Conservation (phyloP, 75 land plant genomes). For the Sequoiadendron giganteum region DNA sequence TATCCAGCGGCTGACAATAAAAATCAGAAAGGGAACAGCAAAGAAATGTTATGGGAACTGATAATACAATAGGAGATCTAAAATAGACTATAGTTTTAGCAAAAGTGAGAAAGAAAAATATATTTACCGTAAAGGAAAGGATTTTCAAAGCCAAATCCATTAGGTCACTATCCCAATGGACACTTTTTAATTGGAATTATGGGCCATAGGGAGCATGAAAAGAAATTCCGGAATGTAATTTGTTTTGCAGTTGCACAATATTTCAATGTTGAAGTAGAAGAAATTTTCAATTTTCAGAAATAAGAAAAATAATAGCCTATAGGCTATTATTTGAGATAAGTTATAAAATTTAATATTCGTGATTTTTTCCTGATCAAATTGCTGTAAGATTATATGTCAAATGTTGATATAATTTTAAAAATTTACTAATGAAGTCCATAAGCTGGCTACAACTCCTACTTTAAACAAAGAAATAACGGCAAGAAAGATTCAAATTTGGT, state of each 20-base stretch:
- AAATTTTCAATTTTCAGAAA: neutral
- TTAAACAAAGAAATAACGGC: neutral
- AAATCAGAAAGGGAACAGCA: no score
- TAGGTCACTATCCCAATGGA: neutral
- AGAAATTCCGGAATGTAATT: neutral
- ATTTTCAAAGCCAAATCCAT: no score
- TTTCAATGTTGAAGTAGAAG: neutral
- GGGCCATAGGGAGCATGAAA: neutral
- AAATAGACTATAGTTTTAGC: no score
- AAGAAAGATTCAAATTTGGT: neutral
- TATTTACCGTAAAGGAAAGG: no score
- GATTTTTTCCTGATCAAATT: neutral
- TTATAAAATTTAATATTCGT: neutral
- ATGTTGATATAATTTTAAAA: neutral
- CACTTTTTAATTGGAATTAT: neutral
- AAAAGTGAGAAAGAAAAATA: no score
- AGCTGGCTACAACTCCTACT: neutral
- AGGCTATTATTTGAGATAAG: neutral
- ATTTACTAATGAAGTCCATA: neutral
- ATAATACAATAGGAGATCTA: no score
- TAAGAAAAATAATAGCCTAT: neutral
- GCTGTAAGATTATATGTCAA: neutral
- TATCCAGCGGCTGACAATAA: no score
- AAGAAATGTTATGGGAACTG: no score
- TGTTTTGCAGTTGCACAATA: neutral